Evolutionary conservation across 1,284 basidiomycete genomes (phyloP), one percentile per base, ranked within the genome.

Genomic region (Agaricales sp.): DNA sequence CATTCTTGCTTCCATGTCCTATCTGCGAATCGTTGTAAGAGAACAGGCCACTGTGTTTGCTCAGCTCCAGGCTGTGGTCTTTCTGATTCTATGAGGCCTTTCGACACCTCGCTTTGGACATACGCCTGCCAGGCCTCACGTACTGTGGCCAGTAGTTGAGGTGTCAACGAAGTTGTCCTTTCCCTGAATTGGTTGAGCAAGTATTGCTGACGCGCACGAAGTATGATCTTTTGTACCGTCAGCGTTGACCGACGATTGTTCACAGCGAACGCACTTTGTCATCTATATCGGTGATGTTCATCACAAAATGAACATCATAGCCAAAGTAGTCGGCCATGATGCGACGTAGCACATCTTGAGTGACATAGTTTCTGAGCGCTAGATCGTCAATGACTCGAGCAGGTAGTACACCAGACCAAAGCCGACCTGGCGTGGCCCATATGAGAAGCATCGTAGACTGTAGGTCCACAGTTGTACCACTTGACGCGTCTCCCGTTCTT

Each of bases 401-500:
- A 11, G 38, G 41, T 52, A 45, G 50, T 51, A 48, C 46, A 37
- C 39, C 47, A 50, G 45, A 43, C 47, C 47, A 51, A 47, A 48
- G 47, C 74, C 55, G 56, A 94, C 93, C 93, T 82, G 4, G 96
- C 96, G 71, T 99, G 96, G 2, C 96, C 96, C 92, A 99, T 95
- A 65, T 99, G 96, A 43, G 92, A 89, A 12, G 92, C 82, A 74
- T 99, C 96, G 64, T 99, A 99, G 4, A 99, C 96, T 1, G 96
- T 99, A n/a, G 96, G 96, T 4, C 96, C 94, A 61, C 94, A 97
- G 63, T 95, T 97, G 66, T 98, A 98, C 96, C 96, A 99, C 61
- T 96, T 96, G 16, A 99, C 86, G 59, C 82, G 82, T n/a, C 81
- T 80, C 0, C 87, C 90, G 54, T 84, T 74, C 52, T 69, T 78